Evolutionary conservation across 257 asterid species (phyloP).

Genomic region (Forsythia suspensa): DNA sequence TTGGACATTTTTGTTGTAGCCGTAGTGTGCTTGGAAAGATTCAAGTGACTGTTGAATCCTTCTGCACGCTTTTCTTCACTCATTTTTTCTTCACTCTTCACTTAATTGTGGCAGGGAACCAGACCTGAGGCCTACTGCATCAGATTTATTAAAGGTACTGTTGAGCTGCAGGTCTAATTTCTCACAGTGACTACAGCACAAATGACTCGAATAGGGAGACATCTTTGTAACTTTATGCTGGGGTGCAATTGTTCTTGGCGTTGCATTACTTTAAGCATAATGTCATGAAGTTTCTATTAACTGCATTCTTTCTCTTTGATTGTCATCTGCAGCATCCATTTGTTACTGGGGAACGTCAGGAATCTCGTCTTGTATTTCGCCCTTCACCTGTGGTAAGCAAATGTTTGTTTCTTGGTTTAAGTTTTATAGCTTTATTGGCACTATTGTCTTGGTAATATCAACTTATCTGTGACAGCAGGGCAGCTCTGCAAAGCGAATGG

Average conservation of each 20-base stretch:
- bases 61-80: slow-evolving; percentile 3
- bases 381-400: slow-evolving; percentile 58
- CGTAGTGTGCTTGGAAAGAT: slow-evolving; percentile 11
- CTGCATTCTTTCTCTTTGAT: slow-evolving; percentile 24
- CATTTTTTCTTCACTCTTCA: slow-evolving; percentile 17
- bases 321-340: slow-evolving; percentile 80
- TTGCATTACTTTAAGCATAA: background rate
- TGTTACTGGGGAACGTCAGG: slow-evolving; percentile 77
- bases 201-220: background rate
- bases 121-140: slow-evolving; percentile 72
- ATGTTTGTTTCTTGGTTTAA: slow-evolving; percentile 26
- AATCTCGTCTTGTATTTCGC: slow-evolving; percentile 53
- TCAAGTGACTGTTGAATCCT: slow-evolving; percentile 3
- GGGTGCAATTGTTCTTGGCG: slow-evolving; percentile 1
- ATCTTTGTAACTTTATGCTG: slow-evolving; percentile 5
- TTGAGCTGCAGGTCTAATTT: slow-evolving; percentile 9
- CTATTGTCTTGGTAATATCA: slow-evolving; percentile 15
- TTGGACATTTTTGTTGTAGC: background rate
- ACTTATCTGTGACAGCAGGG: slow-evolving; percentile 52
- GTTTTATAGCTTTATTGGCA: slow-evolving; percentile 1
- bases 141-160: slow-evolving; percentile 86
- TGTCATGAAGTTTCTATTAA: background rate
- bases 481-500: slow-evolving; percentile 47
- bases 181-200: background rate
- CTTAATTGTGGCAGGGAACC: slow-evolving; percentile 73